Evolutionary conservation across 2,329 filamentous ascomycete genomes (phyloP).

Genomic region (Parastagonospora nodorum): DNA sequence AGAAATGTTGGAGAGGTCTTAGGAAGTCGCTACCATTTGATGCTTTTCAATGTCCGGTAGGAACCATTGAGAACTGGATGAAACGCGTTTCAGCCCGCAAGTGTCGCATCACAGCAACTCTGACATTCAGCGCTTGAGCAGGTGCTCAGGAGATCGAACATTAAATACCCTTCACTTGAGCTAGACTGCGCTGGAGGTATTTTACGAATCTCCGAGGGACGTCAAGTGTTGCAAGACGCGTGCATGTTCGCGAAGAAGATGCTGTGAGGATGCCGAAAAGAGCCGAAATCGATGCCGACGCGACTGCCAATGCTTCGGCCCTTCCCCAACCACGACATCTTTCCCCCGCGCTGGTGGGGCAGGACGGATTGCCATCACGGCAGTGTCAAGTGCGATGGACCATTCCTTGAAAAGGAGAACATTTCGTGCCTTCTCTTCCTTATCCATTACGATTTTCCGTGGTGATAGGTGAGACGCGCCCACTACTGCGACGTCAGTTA

Average conservation of each 20-base stretch:
- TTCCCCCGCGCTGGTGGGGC: constrained; percentile 26
- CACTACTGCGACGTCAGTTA: no score
- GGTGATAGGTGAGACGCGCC: neutral
- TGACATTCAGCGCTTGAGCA: neutral
- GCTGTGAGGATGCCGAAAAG: no score
- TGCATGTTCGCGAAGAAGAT: no score
- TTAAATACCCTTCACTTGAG: no score
- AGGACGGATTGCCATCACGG: constrained; percentile 6
- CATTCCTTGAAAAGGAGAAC: no score
- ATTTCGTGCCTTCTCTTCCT: no score
- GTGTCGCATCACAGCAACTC: constrained; percentile 12
- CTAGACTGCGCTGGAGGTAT: no score
- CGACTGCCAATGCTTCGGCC: neutral
- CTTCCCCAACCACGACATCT: constrained; percentile 9
- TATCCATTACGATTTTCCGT: neutral
- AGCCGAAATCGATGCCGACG: constrained; percentile 3
- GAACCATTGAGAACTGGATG: constrained; percentile 3
- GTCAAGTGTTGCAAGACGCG: no score
- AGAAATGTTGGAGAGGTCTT: neutral
- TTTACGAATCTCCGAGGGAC: no score
- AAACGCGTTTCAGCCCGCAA: constrained; percentile 20
- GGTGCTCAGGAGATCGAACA: no score
- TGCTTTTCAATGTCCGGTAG: neutral
- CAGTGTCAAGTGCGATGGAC: neutral
- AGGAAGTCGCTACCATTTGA: neutral